Percentiles rank a stretch among this genome's conserved stretches.
These are phyloP conservation scores for Leptographium procerum DNA, from an alignment of 2,329 filamentous ascomycete species.

Conservation along the genomic window DNA sequence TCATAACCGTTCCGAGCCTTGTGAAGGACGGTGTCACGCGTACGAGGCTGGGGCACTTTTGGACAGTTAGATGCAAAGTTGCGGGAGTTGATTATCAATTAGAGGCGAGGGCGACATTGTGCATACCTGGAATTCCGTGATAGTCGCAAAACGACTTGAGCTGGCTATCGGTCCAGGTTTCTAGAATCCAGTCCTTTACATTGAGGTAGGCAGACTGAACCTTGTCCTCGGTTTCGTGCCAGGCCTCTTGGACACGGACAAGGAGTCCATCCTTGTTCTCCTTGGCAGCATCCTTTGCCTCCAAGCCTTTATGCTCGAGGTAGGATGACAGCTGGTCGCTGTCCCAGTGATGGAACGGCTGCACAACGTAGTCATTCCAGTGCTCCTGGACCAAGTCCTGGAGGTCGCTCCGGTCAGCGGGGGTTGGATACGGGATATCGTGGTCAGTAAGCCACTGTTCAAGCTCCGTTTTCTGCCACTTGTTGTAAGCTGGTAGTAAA, in stretches of 20 bases:
- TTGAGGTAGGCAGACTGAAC: slow-evolving; percentile 59
- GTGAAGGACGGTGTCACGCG: slow-evolving; percentile 69
- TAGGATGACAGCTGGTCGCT: slow-evolving; percentile 55
- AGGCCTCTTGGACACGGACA: slow-evolving; percentile 57
- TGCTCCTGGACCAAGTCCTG: slow-evolving; percentile 80
- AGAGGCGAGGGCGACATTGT: neutral
- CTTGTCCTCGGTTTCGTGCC: slow-evolving; percentile 71
- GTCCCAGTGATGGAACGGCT: slow-evolving; percentile 71
- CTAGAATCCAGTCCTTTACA: slow-evolving; percentile 85
- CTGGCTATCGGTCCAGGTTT: slow-evolving; percentile 89
- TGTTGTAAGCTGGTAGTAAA: slow-evolving; percentile 68
- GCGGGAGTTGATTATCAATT: neutral
- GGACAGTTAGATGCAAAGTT: neutral
- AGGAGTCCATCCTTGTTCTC: slow-evolving; percentile 59
- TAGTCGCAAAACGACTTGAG: slow-evolving; percentile 88
- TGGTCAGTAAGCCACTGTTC: slow-evolving; percentile 94
- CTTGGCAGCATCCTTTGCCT: slow-evolving; percentile 55
- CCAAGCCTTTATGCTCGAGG: slow-evolving; percentile 57
- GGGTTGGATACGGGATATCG: slow-evolving; percentile 78
- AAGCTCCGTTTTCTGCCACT: slow-evolving; percentile 96
- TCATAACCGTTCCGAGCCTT: slow-evolving; percentile 76
- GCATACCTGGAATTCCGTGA: slow-evolving; percentile 61
- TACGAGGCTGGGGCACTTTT: slow-evolving; percentile 68
- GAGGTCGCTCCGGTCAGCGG: slow-evolving; percentile 89
- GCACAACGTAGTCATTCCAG: slow-evolving; percentile 69